Evolutionary conservation across 352 stramenopile species (phyloP).

Genomic region (Phytophthora pistaciae): DNA sequence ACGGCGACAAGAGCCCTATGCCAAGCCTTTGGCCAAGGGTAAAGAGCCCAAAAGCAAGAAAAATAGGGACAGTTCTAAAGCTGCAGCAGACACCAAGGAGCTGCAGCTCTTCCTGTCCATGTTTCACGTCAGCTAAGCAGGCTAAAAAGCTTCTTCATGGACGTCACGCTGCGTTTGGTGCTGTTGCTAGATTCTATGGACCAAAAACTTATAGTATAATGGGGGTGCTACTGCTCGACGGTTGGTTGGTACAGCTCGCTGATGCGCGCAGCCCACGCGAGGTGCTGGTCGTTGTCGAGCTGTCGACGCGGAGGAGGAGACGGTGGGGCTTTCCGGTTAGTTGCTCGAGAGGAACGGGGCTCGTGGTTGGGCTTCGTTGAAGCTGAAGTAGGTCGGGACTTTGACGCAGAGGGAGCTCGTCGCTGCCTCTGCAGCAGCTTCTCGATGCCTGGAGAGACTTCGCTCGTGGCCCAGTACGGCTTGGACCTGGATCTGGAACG

Average conservation of each 20-base stretch:
- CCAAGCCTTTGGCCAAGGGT: constrained; percentile 6
- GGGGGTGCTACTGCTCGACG: not conserved
- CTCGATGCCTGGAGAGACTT: constrained; percentile 37
- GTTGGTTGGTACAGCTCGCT: constrained; percentile 59
- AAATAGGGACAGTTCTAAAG: constrained; percentile 9
- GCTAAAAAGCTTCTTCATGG: not conserved
- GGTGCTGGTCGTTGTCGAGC: constrained; percentile 51
- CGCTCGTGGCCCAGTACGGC: constrained; percentile 29
- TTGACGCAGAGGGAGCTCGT: constrained; percentile 18
- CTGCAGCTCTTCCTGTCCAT: constrained; percentile 68
- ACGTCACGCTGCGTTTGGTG: not conserved
- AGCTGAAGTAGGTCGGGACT: constrained; percentile 2
- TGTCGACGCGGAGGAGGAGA: constrained; percentile 16
- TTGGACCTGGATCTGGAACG: constrained; percentile 4
- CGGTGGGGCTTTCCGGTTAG: constrained; percentile 9
- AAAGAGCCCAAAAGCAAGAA: constrained; percentile 12
- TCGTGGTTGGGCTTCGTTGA: constrained; percentile 2
- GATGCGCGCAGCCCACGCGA: constrained; percentile 68
- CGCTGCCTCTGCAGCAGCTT: constrained; percentile 34
- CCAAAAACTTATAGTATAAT: not conserved
- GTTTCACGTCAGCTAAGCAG: constrained; percentile 50
- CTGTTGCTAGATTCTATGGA: not conserved
- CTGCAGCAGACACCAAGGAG: constrained; percentile 47
- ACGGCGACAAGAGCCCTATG: constrained; percentile 39
- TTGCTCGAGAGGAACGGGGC: not conserved